Evolutionary conservation across 2,329 filamentous ascomycete species (phyloP).

Genomic region (Rhynchosporium graminicola): DNA sequence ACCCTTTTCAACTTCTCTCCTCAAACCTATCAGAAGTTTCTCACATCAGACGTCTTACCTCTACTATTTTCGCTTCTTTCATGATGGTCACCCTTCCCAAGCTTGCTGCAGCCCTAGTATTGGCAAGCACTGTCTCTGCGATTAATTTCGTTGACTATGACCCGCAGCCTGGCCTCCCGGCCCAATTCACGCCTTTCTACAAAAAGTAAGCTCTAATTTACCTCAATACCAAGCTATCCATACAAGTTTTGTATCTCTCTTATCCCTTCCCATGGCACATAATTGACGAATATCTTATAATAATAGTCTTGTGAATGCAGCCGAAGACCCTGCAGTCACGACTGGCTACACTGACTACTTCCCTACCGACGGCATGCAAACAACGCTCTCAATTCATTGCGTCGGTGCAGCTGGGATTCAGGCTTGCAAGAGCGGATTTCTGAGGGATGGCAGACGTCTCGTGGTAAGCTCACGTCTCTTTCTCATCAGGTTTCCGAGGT

Average conservation of each 20-base stretch:
- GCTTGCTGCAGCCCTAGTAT: neutral
- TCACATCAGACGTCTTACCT: too few species aligned
- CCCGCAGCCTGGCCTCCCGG: neutral
- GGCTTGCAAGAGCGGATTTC: neutral
- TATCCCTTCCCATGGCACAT: too few species aligned
- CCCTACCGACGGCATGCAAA: slow-evolving; percentile 2
- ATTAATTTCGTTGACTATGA: neutral
- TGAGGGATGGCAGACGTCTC: neutral
- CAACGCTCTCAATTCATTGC: neutral
- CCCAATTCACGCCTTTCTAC: neutral
- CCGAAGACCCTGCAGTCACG: neutral
- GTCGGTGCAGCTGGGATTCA: neutral
- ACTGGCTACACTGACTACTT: slow-evolving; percentile 2
- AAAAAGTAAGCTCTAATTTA: neutral
- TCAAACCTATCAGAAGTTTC: too few species aligned
- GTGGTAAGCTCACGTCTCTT: neutral
- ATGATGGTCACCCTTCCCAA: too few species aligned
- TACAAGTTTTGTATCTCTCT: too few species aligned
- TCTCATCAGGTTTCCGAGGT: neutral
- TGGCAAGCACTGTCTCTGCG: neutral
- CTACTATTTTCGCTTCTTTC: too few species aligned
- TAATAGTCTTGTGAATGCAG: neutral
- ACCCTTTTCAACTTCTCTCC: too few species aligned
- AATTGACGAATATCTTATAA: neutral
- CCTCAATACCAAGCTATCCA: too few species aligned